phyloP scores from a whole-genome alignment of 257 asterid species.

The Sherardia arvensis region DNA sequence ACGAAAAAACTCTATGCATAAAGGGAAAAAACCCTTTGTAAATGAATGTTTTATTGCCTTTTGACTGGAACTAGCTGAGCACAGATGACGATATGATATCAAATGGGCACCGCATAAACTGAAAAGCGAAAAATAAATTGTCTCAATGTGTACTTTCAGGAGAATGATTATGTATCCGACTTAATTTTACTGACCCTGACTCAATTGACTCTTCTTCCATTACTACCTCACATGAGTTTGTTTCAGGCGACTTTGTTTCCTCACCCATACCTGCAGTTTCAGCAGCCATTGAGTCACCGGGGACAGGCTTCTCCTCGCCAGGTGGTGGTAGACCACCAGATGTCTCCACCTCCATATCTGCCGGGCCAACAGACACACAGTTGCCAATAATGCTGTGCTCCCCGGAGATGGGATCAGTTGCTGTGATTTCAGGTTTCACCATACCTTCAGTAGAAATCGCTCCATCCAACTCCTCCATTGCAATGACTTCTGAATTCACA shows the following conservation, averaged over 20 bases:
- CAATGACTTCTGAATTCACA: constrained; percentile 11
- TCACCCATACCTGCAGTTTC: constrained; percentile 18
- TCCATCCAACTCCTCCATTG: background rate
- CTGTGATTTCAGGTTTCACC: background rate
- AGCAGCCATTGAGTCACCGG: constrained; percentile 13
- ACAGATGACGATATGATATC: constrained; percentile 17
- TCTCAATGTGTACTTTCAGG: constrained; percentile 99
- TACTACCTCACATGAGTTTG: constrained; percentile 63
- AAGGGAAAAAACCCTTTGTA: background rate
- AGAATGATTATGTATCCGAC: constrained; percentile 99
- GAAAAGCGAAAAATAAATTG: constrained; percentile 61
- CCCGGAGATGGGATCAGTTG: constrained; percentile 10
- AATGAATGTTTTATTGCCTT: constrained; percentile 38
- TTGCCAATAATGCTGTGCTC: constrained; percentile 11
- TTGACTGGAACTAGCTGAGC: constrained; percentile 37
- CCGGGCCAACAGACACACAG: constrained; percentile 15
- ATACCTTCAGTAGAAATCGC: background rate
- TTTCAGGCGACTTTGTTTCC: constrained; percentile 34
- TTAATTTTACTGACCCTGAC: constrained; percentile 67
- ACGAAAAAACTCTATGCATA: constrained; percentile 1
- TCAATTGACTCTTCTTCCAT: constrained; percentile 54
- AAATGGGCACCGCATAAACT: constrained; percentile 7
- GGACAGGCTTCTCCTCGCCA: constrained; percentile 15
- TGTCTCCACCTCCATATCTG: constrained; percentile 20
- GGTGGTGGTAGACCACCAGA: constrained; percentile 17